These are phyloP conservation scores for Amylocarpus encephaloides DNA, from an alignment of 2,329 filamentous ascomycete genomes.

Conservation along the genomic window DNA sequence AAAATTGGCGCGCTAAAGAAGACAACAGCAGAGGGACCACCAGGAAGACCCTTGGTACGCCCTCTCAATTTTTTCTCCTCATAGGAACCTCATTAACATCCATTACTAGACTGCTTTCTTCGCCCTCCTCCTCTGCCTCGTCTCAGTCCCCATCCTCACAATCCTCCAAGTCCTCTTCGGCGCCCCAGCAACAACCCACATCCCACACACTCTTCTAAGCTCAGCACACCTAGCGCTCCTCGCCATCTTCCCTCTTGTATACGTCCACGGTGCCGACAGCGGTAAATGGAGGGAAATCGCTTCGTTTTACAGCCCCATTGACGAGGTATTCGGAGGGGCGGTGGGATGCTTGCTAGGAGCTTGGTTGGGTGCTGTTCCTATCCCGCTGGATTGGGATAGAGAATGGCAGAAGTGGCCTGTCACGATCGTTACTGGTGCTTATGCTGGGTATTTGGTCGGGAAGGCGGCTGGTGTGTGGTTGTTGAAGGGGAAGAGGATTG, in stretches of 20 bases:
- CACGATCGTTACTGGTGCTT: conserved; percentile 78
- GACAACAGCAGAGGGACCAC: conserved; percentile 23
- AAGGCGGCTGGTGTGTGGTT: conserved; percentile 48
- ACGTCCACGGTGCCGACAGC: conserved; percentile 73
- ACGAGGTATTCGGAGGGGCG: conserved; percentile 77
- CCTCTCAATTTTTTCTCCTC: neutral
- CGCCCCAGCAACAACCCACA: conserved; percentile 78
- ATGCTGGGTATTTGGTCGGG: conserved; percentile 69
- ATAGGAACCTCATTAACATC: neutral
- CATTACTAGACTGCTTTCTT: conserved; percentile 58
- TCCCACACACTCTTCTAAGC: conserved; percentile 70
- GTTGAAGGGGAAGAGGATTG: conserved; percentile 30
- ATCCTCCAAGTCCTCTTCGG: conserved; percentile 73
- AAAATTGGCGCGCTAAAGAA: conserved; percentile 52
- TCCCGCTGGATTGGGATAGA: conserved; percentile 96
- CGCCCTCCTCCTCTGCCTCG: conserved; percentile 50
- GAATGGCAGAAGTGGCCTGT: conserved; percentile 98
- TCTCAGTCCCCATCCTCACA: conserved; percentile 48
- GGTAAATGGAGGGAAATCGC: conserved; percentile 65
- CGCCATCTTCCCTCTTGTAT: conserved; percentile 72
- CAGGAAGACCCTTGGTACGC: conserved; percentile 13
- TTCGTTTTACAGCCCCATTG: conserved; percentile 63
- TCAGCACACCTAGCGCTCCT: conserved; percentile 78
- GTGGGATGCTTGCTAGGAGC: conserved; percentile 75
- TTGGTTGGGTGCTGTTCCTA: conserved; percentile 91